Base-by-base conservation (phyloP, 805 yeast genomes). In the Metschnikowia hibisci region DNA sequence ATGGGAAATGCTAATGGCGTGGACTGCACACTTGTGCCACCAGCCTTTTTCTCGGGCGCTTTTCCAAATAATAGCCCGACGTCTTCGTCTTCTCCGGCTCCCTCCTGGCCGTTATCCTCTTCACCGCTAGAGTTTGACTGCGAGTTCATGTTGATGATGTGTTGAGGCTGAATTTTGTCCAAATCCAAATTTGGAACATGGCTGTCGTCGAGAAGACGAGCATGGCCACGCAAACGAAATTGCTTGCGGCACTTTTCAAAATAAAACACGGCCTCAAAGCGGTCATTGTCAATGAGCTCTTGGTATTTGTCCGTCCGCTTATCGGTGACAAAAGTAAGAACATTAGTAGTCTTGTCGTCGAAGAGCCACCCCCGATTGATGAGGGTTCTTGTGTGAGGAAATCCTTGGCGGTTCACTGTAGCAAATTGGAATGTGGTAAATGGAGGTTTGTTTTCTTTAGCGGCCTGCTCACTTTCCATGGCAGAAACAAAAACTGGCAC, bases 221-320 rank as follows among this genome's bases (percentile, higher is more conserved):
- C 85, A 22, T 68, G 61, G 10, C 96, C 96, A 44, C 80, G 73
- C 47, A 87, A 69, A 52, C 96, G 69, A 58, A 81, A 84, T 63
- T 87, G 96, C 55, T 77, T 82, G 58, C 75, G 74, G 18, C 76
- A 60, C 16, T 68, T 69, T 7, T 71, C 76, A 57, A 87, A 84
- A 67, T 86, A 84, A 58, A 84, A 85, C 45, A 87, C 84, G 10
- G 87, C 85, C 64, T 87, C 95, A 59, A 80, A 82, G 43, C 70
- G 68, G 41, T 82, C 77, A 52, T 81, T 74, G 38, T 59, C 53
- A 15, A 70, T 48, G 31, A 78, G 61, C 53, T 84, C 84, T 11
- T 64, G 62, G 54, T 72, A 74, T 61, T 87, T 87, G 39, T 67
- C 66, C 70, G 82, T 80, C 61, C 96, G 68, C 55, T 73, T 71